Evolutionary conservation across 768 basidiomycete genomes (phyloP), one percentile per base, ranked within the genome.

Genomic region (Mycena belliarum): DNA sequence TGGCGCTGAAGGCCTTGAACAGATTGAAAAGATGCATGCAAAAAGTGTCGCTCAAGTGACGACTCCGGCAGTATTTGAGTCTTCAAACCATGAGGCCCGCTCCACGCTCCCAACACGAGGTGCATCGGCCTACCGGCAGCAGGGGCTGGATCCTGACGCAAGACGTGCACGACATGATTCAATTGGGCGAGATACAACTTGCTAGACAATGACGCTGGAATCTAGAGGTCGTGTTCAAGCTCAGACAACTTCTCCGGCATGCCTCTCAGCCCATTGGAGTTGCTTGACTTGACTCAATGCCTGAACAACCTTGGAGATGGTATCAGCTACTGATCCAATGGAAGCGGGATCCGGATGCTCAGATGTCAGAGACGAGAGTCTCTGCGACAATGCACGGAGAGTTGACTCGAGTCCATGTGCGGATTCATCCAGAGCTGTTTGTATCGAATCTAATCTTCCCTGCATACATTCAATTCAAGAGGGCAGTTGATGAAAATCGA

Each of bases 291-390:
- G 79, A 10, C 73, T 71, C 59, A 91, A 72, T 7, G 89, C 88
- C 56, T 81, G 78, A 1, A 82, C 76, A 9, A 88, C 82, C 67
- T 88, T 89, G 41, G 73, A 70, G 28, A 92, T 86, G 1, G 87
- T 81, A 60, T 90, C 88, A n/a, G 89, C 87, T 16, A 81, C 82
- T 44, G 73, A 70, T 38, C 78, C 80, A 47, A 92, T 80, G 6
- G 79, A 73, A 23, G 65, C 49, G 29, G 78, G 75, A 65, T 90
- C 86, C 50, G 61, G 61, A 10, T 71, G 64, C 29, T 68, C 69
- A n/a, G 71, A 66, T 6, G 82, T 75, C n/a, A 83, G 69, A 14
- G 71, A 61, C 26, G 72, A 69, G 47, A 91, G 69, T 66, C 80
- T 80, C 26, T 76, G 66, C 4, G 87, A 82, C 28, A 91, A 73